Percentiles rank a stretch among this genome's conserved stretches.
phyloP scores from a whole-genome alignment of 2,329 filamentous ascomycete species.

The Penicillium thymicola region DNA sequence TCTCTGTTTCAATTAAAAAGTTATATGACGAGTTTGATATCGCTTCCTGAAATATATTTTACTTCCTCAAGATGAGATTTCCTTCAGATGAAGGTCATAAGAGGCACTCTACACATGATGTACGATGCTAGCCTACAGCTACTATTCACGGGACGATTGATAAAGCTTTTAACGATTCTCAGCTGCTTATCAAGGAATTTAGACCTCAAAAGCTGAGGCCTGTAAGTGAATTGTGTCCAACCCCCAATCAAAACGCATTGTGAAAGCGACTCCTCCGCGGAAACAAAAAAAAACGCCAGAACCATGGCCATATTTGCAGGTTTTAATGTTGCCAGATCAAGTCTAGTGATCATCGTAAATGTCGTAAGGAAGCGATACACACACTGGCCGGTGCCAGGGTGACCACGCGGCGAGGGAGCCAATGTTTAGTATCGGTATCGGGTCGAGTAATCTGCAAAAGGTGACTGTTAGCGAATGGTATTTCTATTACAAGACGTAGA shows the following conservation, averaged over 20 bases:
- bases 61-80: neutral
- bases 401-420: neutral
- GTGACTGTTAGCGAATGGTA: slow-evolving; percentile 1
- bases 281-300: slow-evolving; percentile 5
- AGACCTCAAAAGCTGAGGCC: neutral
- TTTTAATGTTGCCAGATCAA: slow-evolving; percentile 4
- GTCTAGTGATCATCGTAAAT: slow-evolving; percentile 15
- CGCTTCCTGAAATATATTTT: neutral
- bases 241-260: neutral
- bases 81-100: neutral
- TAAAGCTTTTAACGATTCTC: neutral
- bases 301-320: slow-evolving; percentile 1
- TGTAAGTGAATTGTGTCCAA: neutral
- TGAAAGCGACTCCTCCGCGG: neutral
- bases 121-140: neutral
- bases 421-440: slow-evolving; percentile 60
- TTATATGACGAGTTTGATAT: neutral
- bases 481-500: neutral
- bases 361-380: slow-evolving; percentile 13
- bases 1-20: neutral
- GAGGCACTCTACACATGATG: neutral
- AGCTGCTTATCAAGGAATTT: neutral
- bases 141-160: neutral
- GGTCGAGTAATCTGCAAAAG: slow-evolving; percentile 57
- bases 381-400: neutral